A percentile compares a stretch with the other conserved stretches of the same genome.
Conservation (phyloP, 2,329 filamentous ascomycete species). For the Coniochaeta ligniaria region DNA sequence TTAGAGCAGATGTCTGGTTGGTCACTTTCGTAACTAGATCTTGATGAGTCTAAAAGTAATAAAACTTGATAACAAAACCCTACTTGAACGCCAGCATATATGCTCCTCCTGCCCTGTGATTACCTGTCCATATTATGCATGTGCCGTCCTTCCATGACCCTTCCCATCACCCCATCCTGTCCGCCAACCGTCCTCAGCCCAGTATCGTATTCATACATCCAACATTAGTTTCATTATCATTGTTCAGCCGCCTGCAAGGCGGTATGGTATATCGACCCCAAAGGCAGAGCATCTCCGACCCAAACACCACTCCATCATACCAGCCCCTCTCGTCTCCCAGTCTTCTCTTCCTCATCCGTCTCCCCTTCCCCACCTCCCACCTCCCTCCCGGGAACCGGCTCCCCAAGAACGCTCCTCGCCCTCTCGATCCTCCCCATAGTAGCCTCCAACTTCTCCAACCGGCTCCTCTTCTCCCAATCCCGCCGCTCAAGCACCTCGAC, state of each 20-base stretch:
- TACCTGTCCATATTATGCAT: not conserved
- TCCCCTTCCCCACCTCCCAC: not conserved
- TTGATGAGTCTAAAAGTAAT: not conserved
- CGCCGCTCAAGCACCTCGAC: slow-evolving; percentile 61
- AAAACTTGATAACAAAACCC: not conserved
- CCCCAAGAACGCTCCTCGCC: slow-evolving; percentile 53
- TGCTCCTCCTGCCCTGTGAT: not conserved
- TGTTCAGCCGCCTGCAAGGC: not conserved
- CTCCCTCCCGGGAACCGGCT: slow-evolving; percentile 9
- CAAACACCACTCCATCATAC: not conserved
- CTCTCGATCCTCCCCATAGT: slow-evolving; percentile 66
- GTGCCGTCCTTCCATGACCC: not conserved
- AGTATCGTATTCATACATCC: not conserved
- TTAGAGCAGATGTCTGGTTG: not conserved
- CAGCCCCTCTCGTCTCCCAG: not conserved
- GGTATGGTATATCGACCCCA: not conserved
- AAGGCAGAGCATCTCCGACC: not conserved
- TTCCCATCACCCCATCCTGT: not conserved
- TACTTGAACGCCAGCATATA: not conserved
- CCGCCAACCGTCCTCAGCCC: not conserved
- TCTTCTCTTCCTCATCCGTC: not conserved
- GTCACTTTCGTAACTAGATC: not conserved
- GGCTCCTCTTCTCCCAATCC: slow-evolving; percentile 59
- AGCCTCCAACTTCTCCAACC: slow-evolving; percentile 64
- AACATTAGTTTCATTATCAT: not conserved